Evolutionary conservation across 257 asterid species (phyloP), one percentile per base, ranked within the genome.

Genomic region (Voacanga thouarsii): DNA sequence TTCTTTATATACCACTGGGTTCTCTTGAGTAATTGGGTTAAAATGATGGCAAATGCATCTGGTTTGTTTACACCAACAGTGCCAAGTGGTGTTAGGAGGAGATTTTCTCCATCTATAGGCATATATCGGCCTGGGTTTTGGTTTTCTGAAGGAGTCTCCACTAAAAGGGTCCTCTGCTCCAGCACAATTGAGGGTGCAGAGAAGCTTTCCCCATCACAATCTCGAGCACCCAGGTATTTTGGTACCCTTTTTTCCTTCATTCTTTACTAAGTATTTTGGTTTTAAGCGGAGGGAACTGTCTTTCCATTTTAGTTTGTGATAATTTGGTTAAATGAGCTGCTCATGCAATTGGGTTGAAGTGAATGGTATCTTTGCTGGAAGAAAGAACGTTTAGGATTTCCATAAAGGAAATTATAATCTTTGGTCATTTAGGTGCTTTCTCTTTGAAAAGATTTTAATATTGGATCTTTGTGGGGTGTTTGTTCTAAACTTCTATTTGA

Each of bases 151-250:
- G 82, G 80, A 73, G 85, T 47, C 64, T 82, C 83, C 12, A 44
- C 67, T 73, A 87, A 78, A 77, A 86, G 87, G 81, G 77, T 85
- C 50, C 41, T 82, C 71, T 94, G 94, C 76, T 83, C 92, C 81
- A 85, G 88, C 87, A 73, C 92, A 43, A 79, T 85, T 76, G 90
- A 89, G 77, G 92, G 92, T n/a, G 93, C 90, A 6, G 89, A 91
- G 79, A 90, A 83, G 85, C 87, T 86, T 82, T 87, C 93, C 79
- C 80, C 88, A 55, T 83, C 92, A 74, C 87, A 85, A 81, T 83
- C 92, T 72, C 87, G 85, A 86, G 86, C 68, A 33, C 87, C 89
- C 78, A 89, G 97, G 98, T 94, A 69, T 70, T 73, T 4, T 37
- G 0, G 37, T 33, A 1, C 2, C 2, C 2, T 33, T 33, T 33